Evolutionary conservation across 768 basidiomycete genomes (phyloP).

Genomic region (Boletellus ananas): DNA sequence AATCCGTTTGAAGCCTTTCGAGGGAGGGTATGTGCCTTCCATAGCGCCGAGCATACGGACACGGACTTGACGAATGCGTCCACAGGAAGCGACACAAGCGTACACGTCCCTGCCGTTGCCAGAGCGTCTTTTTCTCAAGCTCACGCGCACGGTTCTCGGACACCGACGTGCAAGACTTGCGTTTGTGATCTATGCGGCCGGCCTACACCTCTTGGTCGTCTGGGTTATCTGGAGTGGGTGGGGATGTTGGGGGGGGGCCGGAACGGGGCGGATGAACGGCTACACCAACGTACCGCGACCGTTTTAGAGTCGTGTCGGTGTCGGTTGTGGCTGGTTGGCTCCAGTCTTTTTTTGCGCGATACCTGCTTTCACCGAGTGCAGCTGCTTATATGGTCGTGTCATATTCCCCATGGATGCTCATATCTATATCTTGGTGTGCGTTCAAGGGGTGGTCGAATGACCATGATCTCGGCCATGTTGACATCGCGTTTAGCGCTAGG

Average conservation of each 20-base stretch:
- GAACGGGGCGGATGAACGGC: conserved; percentile 3
- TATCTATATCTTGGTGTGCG: too few relatives aligned
- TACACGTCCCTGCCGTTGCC: conserved; percentile 89
- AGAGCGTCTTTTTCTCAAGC: conserved; percentile 79
- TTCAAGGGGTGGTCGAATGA: too few relatives aligned
- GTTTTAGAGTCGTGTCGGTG: conserved; percentile 3
- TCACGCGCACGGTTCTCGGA: conserved; percentile 84
- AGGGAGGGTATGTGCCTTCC: conserved; percentile 65
- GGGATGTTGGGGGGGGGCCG: conserved; percentile 59
- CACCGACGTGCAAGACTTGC: conserved; percentile 86
- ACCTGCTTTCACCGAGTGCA: too few relatives aligned
- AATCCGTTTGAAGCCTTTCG: conserved; percentile 98
- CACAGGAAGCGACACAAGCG: conserved; percentile 90
- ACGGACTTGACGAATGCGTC: neutral
- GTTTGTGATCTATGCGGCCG: conserved; percentile 84
- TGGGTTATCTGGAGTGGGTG: conserved; percentile 56
- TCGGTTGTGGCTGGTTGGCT: too few relatives aligned
- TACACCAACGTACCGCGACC: conserved; percentile 14
- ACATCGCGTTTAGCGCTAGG: too few relatives aligned
- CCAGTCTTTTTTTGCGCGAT: too few relatives aligned
- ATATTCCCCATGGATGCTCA: too few relatives aligned
- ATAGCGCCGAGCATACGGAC: neutral
- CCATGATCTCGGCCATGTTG: too few relatives aligned
- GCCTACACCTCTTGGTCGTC: conserved; percentile 77
- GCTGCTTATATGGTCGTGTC: too few relatives aligned